A percentile compares a stretch with the other conserved stretches of the same genome.
Conservation (phyloP, 352 stramenopile genomes). For the Phytophthora cryptogea region DNA sequence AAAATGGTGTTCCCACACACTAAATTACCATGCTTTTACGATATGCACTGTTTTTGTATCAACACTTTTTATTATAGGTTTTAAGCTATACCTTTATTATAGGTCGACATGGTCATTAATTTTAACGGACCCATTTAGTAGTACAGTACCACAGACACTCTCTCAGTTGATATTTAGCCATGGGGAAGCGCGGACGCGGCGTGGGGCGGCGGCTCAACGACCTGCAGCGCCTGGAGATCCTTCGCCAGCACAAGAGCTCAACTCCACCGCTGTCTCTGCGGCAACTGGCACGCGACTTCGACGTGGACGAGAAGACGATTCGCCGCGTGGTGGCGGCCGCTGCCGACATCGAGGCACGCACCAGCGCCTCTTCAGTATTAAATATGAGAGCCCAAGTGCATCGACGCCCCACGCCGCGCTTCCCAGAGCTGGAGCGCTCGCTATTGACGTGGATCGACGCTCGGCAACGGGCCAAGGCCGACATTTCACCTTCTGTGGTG, state of each 20-base stretch:
- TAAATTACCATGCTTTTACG: too few species aligned
- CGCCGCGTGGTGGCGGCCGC: constrained; percentile 23
- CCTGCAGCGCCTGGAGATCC: constrained; percentile 39
- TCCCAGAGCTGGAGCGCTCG: constrained; percentile 33
- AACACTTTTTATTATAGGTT: too few species aligned
- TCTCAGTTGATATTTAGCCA: neutral
- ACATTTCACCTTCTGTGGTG: constrained; percentile 33
- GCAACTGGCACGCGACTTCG: constrained; percentile 29
- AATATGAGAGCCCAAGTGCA: constrained; percentile 13
- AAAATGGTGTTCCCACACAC: too few species aligned
- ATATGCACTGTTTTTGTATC: too few species aligned
- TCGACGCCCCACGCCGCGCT: constrained; percentile 20
- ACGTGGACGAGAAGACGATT: constrained; percentile 37
- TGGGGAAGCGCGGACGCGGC: constrained; percentile 24
- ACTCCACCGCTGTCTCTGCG: constrained; percentile 18
- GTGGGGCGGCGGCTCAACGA: constrained; percentile 32
- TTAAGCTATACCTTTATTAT: too few species aligned
- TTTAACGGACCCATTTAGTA: neutral
- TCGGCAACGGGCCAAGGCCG: constrained; percentile 10
- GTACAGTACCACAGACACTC: neutral
- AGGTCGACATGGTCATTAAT: neutral
- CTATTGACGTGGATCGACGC: constrained; percentile 33
- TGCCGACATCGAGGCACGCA: constrained; percentile 23
- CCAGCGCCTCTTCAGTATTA: constrained; percentile 10
- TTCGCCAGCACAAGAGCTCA: constrained; percentile 13